Percentiles rank a stretch among this genome's conserved stretches.
These are phyloP conservation scores for Diaporthe vaccinii DNA, from an alignment of 2,329 filamentous ascomycete species.

Conservation along the genomic window DNA sequence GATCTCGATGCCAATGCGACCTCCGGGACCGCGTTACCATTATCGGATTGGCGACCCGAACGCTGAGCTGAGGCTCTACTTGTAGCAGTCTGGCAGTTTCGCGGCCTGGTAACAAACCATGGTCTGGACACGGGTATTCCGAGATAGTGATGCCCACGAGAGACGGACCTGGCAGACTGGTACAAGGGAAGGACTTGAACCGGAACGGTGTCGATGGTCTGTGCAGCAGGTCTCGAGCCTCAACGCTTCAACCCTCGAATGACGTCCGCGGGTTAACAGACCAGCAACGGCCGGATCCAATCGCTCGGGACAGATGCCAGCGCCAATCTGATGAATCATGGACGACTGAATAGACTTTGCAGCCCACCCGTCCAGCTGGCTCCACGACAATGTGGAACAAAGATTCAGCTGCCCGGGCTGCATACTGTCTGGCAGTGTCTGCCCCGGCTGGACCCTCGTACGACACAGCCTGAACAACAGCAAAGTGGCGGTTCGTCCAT, in stretches of 20 bases:
- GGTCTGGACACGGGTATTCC: neutral
- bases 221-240: conserved; percentile 23
- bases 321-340: conserved; percentile 30
- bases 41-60: neutral
- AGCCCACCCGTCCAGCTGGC: neutral
- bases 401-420: neutral
- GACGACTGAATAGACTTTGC: conserved; percentile 16
- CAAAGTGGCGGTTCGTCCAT: neutral
- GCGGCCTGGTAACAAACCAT: neutral
- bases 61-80: conserved; percentile 4
- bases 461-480: no score
- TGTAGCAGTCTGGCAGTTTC: neutral
- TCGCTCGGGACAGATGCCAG: conserved; percentile 25
- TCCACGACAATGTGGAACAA: conserved; percentile 1
- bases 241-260: neutral
- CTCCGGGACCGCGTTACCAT: conserved; percentile 6
- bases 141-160: neutral
- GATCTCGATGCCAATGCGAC: conserved; percentile 35
- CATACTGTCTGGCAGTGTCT: no score
- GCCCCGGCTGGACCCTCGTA: neutral
- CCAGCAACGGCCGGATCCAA: conserved; percentile 27
- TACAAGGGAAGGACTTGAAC: neutral
- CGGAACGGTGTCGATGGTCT: neutral
- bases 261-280: neutral
- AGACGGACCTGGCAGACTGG: neutral